Percentiles rank a stretch among this genome's conserved stretches.
These are phyloP conservation scores for Apiotrichum sp. DNA, from an alignment of 1,284 basidiomycete genomes.

Conservation along the genomic window DNA sequence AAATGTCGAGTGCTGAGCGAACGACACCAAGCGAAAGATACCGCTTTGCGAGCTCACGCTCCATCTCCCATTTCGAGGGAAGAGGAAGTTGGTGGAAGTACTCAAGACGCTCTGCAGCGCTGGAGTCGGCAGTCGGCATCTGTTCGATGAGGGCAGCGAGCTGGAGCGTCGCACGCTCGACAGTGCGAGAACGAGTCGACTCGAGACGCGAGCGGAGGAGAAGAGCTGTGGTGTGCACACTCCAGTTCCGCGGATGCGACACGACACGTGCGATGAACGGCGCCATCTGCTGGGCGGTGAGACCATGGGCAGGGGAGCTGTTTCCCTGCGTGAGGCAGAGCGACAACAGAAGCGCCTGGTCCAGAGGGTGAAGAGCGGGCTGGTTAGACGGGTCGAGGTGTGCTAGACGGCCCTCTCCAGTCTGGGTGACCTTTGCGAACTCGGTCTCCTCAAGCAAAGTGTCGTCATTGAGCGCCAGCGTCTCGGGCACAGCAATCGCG, in stretches of 20 bases:
- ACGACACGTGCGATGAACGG: slow-evolving; percentile 83
- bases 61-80: slow-evolving; percentile 85
- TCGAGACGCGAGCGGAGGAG: slow-evolving; percentile 84
- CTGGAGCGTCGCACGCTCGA: slow-evolving; percentile 81
- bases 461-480: slow-evolving; percentile 85
- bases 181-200: slow-evolving; percentile 74
- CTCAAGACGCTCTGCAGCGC: slow-evolving; percentile 60
- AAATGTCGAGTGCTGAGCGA: slow-evolving; percentile 82
- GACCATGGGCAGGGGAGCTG: slow-evolving; percentile 74
- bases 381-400: slow-evolving; percentile 78
- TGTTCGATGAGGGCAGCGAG: slow-evolving; percentile 90
- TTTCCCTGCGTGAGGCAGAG: slow-evolving; percentile 86
- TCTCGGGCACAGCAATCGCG: slow-evolving; percentile 59
- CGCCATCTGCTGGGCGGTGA: slow-evolving; percentile 82
- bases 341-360: slow-evolving; percentile 82
- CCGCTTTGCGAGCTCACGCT: slow-evolving; percentile 74
- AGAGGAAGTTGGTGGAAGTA: slow-evolving; percentile 73
- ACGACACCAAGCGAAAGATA: slow-evolving; percentile 77
- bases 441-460: slow-evolving; percentile 90
- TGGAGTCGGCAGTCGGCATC: slow-evolving; percentile 73
- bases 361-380: slow-evolving; percentile 78
- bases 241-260: slow-evolving; percentile 83
- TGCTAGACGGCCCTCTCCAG: slow-evolving; percentile 44
- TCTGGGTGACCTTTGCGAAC: slow-evolving; percentile 56
- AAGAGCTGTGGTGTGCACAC: slow-evolving; percentile 87